Conservation (phyloP, 306 rosid genomes). For the Canavalia gladiata region DNA sequence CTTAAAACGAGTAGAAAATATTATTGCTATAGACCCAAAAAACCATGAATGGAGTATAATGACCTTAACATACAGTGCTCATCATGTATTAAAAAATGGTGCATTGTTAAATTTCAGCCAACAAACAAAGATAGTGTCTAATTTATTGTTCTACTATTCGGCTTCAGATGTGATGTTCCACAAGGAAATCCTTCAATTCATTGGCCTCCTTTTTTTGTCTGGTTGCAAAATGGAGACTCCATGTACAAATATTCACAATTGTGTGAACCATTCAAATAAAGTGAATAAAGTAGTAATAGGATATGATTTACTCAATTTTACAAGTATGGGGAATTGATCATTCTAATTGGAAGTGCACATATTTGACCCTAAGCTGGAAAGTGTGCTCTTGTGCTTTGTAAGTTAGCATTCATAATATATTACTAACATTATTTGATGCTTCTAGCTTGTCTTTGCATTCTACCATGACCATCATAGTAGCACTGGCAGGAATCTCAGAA, state of each 20-base stretch:
- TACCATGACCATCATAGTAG: constrained; percentile 25
- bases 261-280: neutral
- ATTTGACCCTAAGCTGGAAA: neutral
- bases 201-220: neutral
- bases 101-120: too few relatives aligned
- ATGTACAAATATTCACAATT: constrained; percentile 1
- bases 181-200: neutral
- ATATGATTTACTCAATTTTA: neutral
- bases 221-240: neutral
- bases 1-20: too few relatives aligned
- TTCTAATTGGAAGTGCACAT: neutral
- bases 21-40: too few relatives aligned
- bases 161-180: neutral
- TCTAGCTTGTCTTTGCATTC: neutral
- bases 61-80: neutral
- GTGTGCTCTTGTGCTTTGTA: neutral
- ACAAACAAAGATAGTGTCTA: neutral
- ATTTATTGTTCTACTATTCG: neutral
- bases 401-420: constrained; percentile 29
- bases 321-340: neutral
- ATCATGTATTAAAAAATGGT: too few relatives aligned
- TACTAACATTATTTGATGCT: constrained; percentile 6
- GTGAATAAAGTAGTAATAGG: neutral
- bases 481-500: constrained; percentile 13
- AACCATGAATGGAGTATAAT: neutral